Evolutionary conservation across 2,329 filamentous ascomycete genomes (phyloP).

Genomic region (Exophiala sp.): DNA sequence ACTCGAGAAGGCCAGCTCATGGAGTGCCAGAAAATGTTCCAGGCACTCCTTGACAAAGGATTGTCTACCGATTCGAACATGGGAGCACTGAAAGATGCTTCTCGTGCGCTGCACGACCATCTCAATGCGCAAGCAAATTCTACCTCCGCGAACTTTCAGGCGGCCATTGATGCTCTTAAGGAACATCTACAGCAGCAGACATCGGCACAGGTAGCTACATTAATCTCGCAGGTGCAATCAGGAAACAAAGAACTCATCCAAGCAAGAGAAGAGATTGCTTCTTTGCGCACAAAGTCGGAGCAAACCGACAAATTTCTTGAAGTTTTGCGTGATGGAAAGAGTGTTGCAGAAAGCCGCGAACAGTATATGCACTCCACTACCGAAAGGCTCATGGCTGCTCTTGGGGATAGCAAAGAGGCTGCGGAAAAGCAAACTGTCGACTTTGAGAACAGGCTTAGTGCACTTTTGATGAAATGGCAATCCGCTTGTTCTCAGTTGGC

Average conservation of each 20-base stretch:
- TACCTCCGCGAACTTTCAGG: neutral
- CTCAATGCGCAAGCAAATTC: neutral
- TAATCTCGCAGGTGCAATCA: conserved; percentile 1
- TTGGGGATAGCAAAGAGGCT: conserved; percentile 1
- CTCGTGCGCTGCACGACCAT: neutral
- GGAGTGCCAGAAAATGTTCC: neutral
- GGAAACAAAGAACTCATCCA: conserved; percentile 1
- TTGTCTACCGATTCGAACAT: conserved; percentile 9
- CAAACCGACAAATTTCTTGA: conserved; percentile 5
- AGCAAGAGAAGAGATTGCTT: conserved; percentile 4
- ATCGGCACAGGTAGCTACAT: neutral
- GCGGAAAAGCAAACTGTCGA: neutral
- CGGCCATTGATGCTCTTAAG: conserved; percentile 3
- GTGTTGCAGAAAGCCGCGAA: conserved; percentile 4
- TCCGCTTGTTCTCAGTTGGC: conserved; percentile 6
- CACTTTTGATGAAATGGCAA: conserved; percentile 9
- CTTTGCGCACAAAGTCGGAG: conserved; percentile 1
- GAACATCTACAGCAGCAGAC: conserved; percentile 2
- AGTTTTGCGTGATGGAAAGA: conserved; percentile 4
- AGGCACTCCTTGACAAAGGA: conserved; percentile 2
- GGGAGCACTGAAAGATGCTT: neutral
- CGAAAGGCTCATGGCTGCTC: neutral
- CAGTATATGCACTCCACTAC: neutral
- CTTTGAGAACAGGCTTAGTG: neutral
- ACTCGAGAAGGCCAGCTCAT: neutral